Percentiles rank a stretch among this genome's conserved stretches.
phyloP scores from a whole-genome alignment of 169 alveolate species.

The Perkinsus chesapeaki region DNA sequence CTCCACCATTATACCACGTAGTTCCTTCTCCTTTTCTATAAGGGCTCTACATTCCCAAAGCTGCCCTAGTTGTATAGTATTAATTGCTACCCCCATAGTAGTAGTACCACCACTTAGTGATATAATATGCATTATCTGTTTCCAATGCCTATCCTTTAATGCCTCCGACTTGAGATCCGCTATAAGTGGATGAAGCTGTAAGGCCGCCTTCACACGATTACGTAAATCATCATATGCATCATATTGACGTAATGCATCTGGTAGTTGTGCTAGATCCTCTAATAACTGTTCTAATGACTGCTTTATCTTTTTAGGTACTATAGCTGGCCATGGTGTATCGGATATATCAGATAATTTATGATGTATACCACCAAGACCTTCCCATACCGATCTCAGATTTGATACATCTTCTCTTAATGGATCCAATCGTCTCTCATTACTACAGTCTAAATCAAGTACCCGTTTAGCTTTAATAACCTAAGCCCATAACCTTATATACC shows the following conservation, averaged over 20 bases:
- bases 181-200: not conserved
- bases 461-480: constrained; percentile 54
- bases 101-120: constrained; percentile 47
- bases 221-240: constrained; percentile 86
- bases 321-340: constrained; percentile 69
- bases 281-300: constrained; percentile 70
- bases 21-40: not conserved
- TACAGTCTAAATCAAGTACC: constrained; percentile 56
- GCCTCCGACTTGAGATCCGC: constrained; percentile 87
- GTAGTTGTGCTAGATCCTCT: constrained; percentile 66
- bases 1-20: constrained; percentile 46
- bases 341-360: constrained; percentile 53
- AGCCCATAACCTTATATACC: too few species aligned
- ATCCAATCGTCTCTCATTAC: constrained; percentile 67
- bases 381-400: constrained; percentile 81
- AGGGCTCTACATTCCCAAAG: constrained; percentile 32
- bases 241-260: constrained; percentile 71
- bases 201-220: constrained; percentile 11
- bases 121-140: constrained; percentile 60
- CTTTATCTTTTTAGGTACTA: constrained; percentile 68
- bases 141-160: constrained; percentile 95
- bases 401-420: constrained; percentile 68
- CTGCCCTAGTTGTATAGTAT: constrained; percentile 75
- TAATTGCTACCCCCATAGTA: constrained; percentile 77
- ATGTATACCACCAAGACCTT: constrained; percentile 68